These are phyloP conservation scores for Paulownia fortunei DNA, from an alignment of 257 asterid genomes.

Conservation along the genomic window DNA sequence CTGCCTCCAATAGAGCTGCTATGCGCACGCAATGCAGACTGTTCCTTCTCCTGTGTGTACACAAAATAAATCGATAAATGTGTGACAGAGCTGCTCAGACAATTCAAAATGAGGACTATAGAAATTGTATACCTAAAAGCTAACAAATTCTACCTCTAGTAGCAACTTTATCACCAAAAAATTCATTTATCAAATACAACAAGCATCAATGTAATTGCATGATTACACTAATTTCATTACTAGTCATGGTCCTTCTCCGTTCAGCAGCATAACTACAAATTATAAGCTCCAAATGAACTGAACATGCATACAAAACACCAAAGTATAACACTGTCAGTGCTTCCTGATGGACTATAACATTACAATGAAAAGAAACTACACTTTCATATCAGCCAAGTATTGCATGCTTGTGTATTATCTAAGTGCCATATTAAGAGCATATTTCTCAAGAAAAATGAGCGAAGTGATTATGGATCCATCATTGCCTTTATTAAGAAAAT, in stretches of 20 bases:
- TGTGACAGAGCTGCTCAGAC: conserved; percentile 7
- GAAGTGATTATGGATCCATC: background rate
- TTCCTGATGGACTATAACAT: background rate
- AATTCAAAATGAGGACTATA: background rate
- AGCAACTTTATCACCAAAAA: background rate
- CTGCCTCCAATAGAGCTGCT: conserved; percentile 74
- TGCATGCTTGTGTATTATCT: background rate
- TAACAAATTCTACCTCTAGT: background rate
- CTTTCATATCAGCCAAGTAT: background rate
- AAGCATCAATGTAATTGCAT: background rate
- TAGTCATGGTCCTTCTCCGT: background rate
- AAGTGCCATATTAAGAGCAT: background rate
- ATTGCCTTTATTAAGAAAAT: background rate
- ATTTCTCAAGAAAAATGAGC: background rate
- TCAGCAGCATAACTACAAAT: background rate
- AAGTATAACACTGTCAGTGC: background rate
- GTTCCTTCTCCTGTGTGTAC: conserved; percentile 77
- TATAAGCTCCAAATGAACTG: background rate
- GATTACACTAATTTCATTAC: background rate
- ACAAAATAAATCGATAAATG: conserved; percentile 18
- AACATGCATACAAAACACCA: background rate
- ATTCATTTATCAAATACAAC: background rate
- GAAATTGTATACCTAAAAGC: background rate
- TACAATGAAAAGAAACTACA: background rate
- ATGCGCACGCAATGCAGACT: conserved; percentile 92